Conservation (phyloP, 2,329 filamentous ascomycete species). For the Diaporthe nobilis region DNA sequence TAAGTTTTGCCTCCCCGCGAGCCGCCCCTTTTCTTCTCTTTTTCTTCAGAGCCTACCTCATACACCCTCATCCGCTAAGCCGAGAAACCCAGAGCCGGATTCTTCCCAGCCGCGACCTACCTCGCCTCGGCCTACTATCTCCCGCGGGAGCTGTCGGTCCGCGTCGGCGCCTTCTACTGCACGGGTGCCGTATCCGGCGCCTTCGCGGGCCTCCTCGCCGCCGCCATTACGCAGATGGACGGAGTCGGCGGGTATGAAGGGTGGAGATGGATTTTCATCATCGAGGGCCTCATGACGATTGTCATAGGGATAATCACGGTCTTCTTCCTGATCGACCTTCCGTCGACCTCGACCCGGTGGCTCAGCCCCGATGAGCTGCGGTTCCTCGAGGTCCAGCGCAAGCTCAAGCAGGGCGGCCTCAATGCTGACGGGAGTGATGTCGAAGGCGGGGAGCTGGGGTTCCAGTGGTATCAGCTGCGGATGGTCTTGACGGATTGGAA, state of each 20-base stretch:
- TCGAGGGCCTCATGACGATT: slow-evolving; percentile 63
- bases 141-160: slow-evolving; percentile 15
- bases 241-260: slow-evolving; percentile 58
- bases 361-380: slow-evolving; percentile 14
- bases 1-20: too few relatives aligned
- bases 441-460: slow-evolving; percentile 9
- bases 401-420: slow-evolving; percentile 28
- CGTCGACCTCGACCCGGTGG: slow-evolving; percentile 22
- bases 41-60: too few relatives aligned
- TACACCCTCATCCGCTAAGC: slow-evolving; percentile 47
- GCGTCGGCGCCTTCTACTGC: slow-evolving; percentile 57
- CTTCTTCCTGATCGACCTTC: slow-evolving; percentile 20
- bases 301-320: slow-evolving; percentile 53
- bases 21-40: too few relatives aligned
- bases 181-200: slow-evolving; percentile 62
- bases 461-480: slow-evolving; percentile 29
- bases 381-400: slow-evolving; percentile 26
- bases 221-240: slow-evolving; percentile 62
- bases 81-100: slow-evolving; percentile 67
- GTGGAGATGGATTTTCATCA: slow-evolving; percentile 66
- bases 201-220: slow-evolving; percentile 75
- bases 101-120: slow-evolving; percentile 56
- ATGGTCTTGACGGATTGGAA: slow-evolving; percentile 20
- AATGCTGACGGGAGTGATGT: slow-evolving; percentile 15
- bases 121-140: slow-evolving; percentile 22